Base-by-base conservation (phyloP, 768 basidiomycete species). In the Collybiopsis confluens region DNA sequence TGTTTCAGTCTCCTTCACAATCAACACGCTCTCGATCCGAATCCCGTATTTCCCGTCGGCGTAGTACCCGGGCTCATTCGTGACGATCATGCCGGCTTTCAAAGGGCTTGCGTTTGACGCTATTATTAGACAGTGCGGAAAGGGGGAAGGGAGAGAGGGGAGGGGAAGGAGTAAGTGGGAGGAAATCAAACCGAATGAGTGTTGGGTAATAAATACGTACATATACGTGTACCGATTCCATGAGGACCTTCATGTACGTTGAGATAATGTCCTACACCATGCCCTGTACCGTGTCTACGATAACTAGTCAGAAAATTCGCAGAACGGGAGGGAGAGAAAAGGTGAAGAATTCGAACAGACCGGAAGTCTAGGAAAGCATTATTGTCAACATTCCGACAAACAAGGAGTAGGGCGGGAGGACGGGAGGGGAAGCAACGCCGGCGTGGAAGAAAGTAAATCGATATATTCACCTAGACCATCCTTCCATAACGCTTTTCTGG, bases 1-100 rank as follows among this genome's bases (percentile, higher is more conserved):
- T 1, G 92, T 92, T 50, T 86, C 67, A 9, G 70, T 85, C 41
- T 85, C 78, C 45, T 80, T 77, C 3, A 96, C 88, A 18, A 96
- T 73, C 20, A 94, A 83, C 40, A 98, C 78, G 67, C 82, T 93
- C 71, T 99, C 96, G 61, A 96, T 91, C 3, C 97, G 85, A 61
- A 98, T 92, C 2, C 95, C 96, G 62, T 86, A 98, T 42, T 77
- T 73, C 1, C 94, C 96, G 61, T 98, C 94, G 7, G 82, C 84
- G 65, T 97, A 97, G 66, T 88, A 96, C 8, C 94, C 93, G 1
- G 94, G 94, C 59, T 96, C 94, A 62, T 98, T 97, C 0, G 92
- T 93, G 23, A 98, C 75, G 0, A 92, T 92, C 89, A 93, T 92
- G 8, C 93, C 92, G 4, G 80, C 74, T 64, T 91, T 89, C 54